A percentile compares a stretch with the other conserved stretches of the same genome.
These are phyloP conservation scores for Globisporangium emineosum DNA, from an alignment of 352 stramenopile genomes.

Conservation along the genomic window DNA sequence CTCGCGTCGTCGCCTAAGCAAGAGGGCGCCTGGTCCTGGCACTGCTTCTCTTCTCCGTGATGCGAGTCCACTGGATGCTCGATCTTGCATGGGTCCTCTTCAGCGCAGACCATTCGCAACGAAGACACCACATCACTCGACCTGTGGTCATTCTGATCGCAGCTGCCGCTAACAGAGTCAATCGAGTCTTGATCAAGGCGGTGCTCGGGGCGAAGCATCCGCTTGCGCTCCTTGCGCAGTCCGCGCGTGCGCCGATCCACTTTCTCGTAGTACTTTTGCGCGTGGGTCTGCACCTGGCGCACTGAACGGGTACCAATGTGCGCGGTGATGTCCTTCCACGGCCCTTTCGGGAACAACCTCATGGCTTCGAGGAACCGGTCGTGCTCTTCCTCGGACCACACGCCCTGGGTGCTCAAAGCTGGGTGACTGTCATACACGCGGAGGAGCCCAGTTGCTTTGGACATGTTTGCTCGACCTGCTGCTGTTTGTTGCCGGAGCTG, in stretches of 20 bases:
- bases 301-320: conserved; percentile 28
- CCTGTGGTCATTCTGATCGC: background rate
- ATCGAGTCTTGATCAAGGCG: conserved; percentile 43
- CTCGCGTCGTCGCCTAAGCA: background rate
- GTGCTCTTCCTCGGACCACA: too few species aligned
- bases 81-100: background rate
- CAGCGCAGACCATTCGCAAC: background rate
- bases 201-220: conserved; percentile 44
- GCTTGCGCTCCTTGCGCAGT: conserved; percentile 57
- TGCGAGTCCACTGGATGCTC: background rate
- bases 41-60: too few species aligned
- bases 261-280: conserved; percentile 72
- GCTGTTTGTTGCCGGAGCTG: too few species aligned
- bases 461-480: too few species aligned
- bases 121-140: background rate
- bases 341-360: too few species aligned
- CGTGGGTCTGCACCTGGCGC: conserved; percentile 63
- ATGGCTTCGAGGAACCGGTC: too few species aligned
- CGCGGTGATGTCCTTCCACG: too few species aligned
- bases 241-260: conserved; percentile 57
- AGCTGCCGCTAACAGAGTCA: background rate
- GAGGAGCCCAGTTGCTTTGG: too few species aligned
- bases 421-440: too few species aligned
- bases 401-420: too few species aligned
- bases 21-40: background rate